Evolutionary conservation across 2,329 filamentous ascomycete species (phyloP), one percentile per base, ranked within the genome.

Genomic region (Dactylellina drechsleri): DNA sequence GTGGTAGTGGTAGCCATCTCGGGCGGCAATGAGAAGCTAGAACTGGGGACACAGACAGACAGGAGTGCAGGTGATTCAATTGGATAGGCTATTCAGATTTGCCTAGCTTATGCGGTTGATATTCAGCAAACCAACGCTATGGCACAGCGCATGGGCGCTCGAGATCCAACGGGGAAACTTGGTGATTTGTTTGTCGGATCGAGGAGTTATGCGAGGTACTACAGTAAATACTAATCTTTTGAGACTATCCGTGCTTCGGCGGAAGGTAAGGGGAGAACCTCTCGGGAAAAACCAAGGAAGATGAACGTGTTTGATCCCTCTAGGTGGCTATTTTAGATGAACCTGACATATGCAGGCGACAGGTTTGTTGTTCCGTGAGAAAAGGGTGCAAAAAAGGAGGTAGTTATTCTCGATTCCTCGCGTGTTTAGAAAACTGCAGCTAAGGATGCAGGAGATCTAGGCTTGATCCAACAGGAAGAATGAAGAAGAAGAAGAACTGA

Each of bases 381-480:
- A 60, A 61, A 67, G 62, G 61, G 61, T 47, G 61, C 61, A 56
- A 53, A 60, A 65, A 60, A 60, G 65, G 47, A 26, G 31, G 47
- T n/a, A 12, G 8, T 5, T 8, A 23, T 58, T 59, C 45, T 66
- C 61, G 57, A 66, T 66, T 62, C 40, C 61, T 73, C 53, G 64
- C 64, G 62, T 47, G 70, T 74, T 67, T 74, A 62, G 64, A 66
- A 67, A 62, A 31, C 70, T 72, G 70, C 70, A 74, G 56, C 70
- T 74, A 66, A 28, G 2, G 57, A 62, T 74, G 62, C 62, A 67
- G 70, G 62, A 67, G 62, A 59, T 23, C 23, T 60, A 50, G 59
- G 23, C 56, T 58, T 26, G 41, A 40, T 23, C 23, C 23, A 72
- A 59, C 45, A 53, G 47, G 31, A 60, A 45, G 68, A 66, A 73